Percentiles rank a stretch among this genome's conserved stretches.
phyloP scores from a whole-genome alignment of 2,329 filamentous ascomycete genomes.

The Pestalotiopsis sp. region DNA sequence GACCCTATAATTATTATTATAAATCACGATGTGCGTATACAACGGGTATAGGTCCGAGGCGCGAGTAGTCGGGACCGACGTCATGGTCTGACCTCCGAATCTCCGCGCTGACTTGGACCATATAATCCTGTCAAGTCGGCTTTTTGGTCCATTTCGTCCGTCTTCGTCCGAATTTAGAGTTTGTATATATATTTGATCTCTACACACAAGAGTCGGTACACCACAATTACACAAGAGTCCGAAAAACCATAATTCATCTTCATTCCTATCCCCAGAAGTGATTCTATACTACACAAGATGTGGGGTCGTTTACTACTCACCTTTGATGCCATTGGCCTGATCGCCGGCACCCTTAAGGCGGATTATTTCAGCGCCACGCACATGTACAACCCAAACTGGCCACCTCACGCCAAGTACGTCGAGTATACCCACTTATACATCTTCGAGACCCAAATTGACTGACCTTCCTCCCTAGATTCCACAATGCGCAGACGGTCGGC shows the following conservation, averaged over 20 bases:
- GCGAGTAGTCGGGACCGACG: neutral
- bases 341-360: slow-evolving; percentile 40
- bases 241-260: neutral
- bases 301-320: slow-evolving; percentile 35
- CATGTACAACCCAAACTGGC: slow-evolving; percentile 46
- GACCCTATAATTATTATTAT: neutral
- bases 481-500: slow-evolving; percentile 45
- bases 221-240: no score
- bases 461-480: slow-evolving; percentile 33
- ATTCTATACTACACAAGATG: neutral
- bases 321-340: slow-evolving; percentile 38
- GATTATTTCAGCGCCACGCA: slow-evolving; percentile 43
- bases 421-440: neutral
- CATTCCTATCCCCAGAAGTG: neutral
- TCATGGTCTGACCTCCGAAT: no score
- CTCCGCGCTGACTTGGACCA: no score
- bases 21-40: neutral
- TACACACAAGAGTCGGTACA: no score
- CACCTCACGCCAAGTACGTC: slow-evolving; percentile 47
- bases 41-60: neutral
- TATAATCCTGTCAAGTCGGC: no score
- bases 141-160: no score
- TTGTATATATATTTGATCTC: no score
- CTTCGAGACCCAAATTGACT: neutral
- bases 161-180: no score